phyloP scores from a whole-genome alignment of 177 flowering plant genomes.

The Tripterygium wilfordii region DNA sequence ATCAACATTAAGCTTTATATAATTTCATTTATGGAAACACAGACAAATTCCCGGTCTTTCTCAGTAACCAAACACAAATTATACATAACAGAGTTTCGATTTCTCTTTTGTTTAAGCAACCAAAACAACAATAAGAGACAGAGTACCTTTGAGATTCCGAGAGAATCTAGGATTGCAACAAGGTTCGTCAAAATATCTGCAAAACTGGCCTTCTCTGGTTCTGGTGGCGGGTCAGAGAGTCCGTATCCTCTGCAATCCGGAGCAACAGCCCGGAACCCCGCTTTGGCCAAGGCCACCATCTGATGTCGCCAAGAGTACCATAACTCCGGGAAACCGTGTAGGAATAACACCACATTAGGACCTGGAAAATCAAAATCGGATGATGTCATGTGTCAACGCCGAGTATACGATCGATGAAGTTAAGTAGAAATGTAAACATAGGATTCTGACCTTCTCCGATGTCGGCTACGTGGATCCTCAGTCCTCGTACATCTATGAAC shows the following conservation, averaged over 20 bases:
- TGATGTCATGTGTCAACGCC: background rate
- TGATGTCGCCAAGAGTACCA: slow-evolving; percentile 72
- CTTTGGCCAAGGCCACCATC: slow-evolving; percentile 43
- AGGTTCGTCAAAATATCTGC: slow-evolving; percentile 29
- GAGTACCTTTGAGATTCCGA: slow-evolving; percentile 33
- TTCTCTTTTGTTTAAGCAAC: background rate
- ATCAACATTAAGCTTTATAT: too few relatives aligned
- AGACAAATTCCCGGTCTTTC: too few relatives aligned
- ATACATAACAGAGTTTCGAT: too few relatives aligned
- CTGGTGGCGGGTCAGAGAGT: slow-evolving; percentile 42
- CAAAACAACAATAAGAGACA: background rate
- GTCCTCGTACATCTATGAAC: slow-evolving; percentile 28
- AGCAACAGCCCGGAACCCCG: slow-evolving; percentile 51
- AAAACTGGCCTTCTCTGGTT: slow-evolving; percentile 34
- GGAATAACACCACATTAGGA: slow-evolving; percentile 32
- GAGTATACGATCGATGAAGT: background rate
- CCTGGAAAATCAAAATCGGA: slow-evolving; percentile 13
- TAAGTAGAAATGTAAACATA: background rate
- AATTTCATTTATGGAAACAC: too few relatives aligned
- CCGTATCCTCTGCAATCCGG: slow-evolving; percentile 62
- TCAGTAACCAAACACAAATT: too few relatives aligned
- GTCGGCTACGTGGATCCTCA: slow-evolving; percentile 51
- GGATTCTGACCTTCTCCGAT: slow-evolving; percentile 25
- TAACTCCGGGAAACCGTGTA: slow-evolving; percentile 59
- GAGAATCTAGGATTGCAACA: slow-evolving; percentile 29